Evolutionary conservation across 164 flowering plant species (phyloP), one percentile per base, ranked within the genome.

Genomic region (Annona squamosa): DNA sequence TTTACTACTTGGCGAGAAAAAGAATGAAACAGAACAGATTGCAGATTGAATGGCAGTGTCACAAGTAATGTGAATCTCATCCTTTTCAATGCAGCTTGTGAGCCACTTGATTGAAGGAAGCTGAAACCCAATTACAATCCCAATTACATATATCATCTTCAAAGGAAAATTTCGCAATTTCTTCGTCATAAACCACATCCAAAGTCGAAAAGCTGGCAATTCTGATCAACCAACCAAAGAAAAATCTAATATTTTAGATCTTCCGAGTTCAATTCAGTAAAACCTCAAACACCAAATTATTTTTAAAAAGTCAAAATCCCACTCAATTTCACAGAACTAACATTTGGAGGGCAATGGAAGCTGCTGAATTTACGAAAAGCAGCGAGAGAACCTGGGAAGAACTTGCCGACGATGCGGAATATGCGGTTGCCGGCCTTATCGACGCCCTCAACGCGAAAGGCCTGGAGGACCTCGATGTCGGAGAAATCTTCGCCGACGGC

Each of bases 381-480:
- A n/a, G 67, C 4, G 61, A 5, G 6, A 44, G 52, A 18, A 94
- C 98, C 98, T 16, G 98, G 98, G 73, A 92, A 92, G 80, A 77
- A 89, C 80, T 92, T 94, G 16, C 97, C 98, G 63, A 94, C 90
- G 76, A 94, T 79, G 47, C 94, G 96, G 63, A 92, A 68, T 42
- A 92, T 90, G 4, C 90, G 97, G 68, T 89, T 87, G 47, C 95
- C 90, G 68, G 82, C 67, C 65, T 85, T 90, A 72, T 94, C 99
- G 17, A 75, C 78, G 61, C 94, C 99, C 68, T 84, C 80, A 70
- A 89, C 76, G 59, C 83, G 84, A 67, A 91, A 75, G 75, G 86
- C 83, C 67, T 88, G 93, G 26, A 91, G 82, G 65, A 74, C 48
- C 3, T 92, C 95, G 66, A 94, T 93, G 73, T 92, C 97, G 72